These are phyloP conservation scores for Trametopsis cervina DNA, from an alignment of 768 basidiomycete genomes.

Conservation along the genomic window DNA sequence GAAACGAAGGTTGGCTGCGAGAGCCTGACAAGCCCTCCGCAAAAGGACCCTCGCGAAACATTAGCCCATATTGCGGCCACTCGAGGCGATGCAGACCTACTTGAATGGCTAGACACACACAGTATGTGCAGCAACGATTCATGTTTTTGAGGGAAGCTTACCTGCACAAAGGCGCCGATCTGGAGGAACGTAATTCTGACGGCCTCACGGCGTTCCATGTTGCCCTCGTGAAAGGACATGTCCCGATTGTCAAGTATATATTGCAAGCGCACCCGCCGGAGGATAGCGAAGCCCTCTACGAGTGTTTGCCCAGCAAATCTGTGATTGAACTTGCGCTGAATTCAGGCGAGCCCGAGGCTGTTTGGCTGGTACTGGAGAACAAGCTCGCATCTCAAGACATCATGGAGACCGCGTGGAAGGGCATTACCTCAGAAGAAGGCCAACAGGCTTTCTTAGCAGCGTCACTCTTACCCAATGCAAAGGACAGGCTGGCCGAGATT, in stretches of 20 bases:
- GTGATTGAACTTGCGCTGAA: constrained; percentile 52
- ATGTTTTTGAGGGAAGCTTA: background rate
- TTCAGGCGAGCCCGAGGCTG: constrained; percentile 55
- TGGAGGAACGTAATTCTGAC: constrained; percentile 57
- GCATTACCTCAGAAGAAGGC: constrained; percentile 20
- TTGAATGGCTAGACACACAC: constrained; percentile 67
- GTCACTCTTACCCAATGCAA: background rate
- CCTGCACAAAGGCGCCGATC: constrained; percentile 61
- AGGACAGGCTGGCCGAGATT: constrained; percentile 7
- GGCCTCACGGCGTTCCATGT: constrained; percentile 62
- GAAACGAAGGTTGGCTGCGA: constrained; percentile 55
- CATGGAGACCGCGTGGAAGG: constrained; percentile 44
- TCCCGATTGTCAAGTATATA: constrained; percentile 51
- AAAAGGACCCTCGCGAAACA: constrained; percentile 57
- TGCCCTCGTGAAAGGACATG: constrained; percentile 47
- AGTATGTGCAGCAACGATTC: constrained; percentile 36
- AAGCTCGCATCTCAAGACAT: constrained; percentile 43
- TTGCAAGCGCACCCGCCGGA: constrained; percentile 52
- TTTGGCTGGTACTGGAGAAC: constrained; percentile 58
- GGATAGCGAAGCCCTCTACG: constrained; percentile 46
- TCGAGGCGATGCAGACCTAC: constrained; percentile 48
- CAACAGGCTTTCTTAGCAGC: background rate
- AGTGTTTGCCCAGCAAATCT: constrained; percentile 31
- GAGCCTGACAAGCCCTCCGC: constrained; percentile 37
- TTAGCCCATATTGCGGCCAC: constrained; percentile 60